Evolutionary conservation across 2,329 filamentous ascomycete species (phyloP).

Genomic region (Nemania sp.): DNA sequence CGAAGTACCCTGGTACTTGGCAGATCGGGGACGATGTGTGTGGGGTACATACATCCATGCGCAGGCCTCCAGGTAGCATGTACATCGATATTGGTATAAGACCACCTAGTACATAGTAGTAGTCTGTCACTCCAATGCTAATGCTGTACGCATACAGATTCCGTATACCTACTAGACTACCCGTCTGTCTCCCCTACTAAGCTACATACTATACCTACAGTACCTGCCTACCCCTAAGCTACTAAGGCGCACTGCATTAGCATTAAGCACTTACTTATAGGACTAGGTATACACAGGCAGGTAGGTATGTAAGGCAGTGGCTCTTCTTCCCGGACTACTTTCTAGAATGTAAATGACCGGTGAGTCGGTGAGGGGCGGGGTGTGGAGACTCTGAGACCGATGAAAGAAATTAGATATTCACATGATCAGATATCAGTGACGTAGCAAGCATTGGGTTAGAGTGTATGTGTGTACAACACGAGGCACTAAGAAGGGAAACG

Average conservation of each 20-base stretch:
- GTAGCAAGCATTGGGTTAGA: conserved; percentile 27
- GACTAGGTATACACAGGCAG: not conserved
- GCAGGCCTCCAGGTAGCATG: not conserved
- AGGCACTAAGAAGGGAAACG: not conserved
- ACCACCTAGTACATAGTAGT: no score
- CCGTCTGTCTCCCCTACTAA: not conserved
- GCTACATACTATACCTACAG: not conserved
- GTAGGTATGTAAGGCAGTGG: not conserved
- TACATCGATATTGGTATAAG: not conserved
- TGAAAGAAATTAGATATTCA: conserved; percentile 33
- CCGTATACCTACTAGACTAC: not conserved
- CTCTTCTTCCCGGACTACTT: not conserved
- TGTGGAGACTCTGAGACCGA: conserved; percentile 24
- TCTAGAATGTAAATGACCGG: not conserved
- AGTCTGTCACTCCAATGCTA: no score
- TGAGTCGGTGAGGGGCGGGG: conserved; percentile 29
- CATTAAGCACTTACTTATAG: not conserved
- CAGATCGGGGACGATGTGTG: not conserved
- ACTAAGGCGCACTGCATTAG: not conserved
- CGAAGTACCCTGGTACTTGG: not conserved
- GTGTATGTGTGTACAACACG: conserved; percentile 8
- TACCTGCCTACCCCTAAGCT: not conserved
- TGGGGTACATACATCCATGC: not conserved
- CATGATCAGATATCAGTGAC: conserved; percentile 38
- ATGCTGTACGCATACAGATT: no score